phyloP scores from a whole-genome alignment of 257 asterid species.

The Solanum arcanum region DNA sequence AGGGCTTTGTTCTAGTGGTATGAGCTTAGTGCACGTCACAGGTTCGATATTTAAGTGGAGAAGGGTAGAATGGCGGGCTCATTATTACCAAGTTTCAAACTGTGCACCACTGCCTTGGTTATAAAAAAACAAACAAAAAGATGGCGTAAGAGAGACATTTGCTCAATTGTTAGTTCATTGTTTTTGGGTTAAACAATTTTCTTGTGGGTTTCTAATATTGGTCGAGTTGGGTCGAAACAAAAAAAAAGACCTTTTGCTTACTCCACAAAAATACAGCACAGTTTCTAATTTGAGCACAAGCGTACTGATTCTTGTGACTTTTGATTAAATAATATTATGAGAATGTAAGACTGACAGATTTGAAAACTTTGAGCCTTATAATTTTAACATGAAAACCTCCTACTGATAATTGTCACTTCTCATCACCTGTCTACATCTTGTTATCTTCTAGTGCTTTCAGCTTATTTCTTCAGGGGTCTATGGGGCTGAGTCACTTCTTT shows the following conservation, averaged over 20 bases:
- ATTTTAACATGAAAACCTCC: background rate
- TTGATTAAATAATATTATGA: background rate
- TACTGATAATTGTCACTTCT: background rate
- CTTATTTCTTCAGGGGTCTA: background rate
- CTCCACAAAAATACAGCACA: background rate
- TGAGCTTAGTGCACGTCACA: background rate
- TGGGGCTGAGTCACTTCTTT: background rate
- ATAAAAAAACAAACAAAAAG: background rate
- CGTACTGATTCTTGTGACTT: background rate
- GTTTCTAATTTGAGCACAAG: background rate
- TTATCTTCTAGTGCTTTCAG: background rate
- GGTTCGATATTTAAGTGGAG: background rate
- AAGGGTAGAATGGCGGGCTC: background rate
- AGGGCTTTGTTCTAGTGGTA: background rate
- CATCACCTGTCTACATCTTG: background rate
- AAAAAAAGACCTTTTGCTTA: background rate
- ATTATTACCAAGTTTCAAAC: background rate
- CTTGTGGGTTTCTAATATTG: background rate
- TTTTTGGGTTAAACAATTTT: background rate
- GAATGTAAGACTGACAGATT: background rate
- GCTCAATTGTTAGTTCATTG: background rate
- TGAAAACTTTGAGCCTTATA: background rate
- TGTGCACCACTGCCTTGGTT: background rate
- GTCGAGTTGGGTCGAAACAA: background rate
- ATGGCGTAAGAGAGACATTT: background rate